Evolutionary conservation across 2,329 filamentous ascomycete species (phyloP).

Genomic region (Aspergillus brunneoviolaceus): DNA sequence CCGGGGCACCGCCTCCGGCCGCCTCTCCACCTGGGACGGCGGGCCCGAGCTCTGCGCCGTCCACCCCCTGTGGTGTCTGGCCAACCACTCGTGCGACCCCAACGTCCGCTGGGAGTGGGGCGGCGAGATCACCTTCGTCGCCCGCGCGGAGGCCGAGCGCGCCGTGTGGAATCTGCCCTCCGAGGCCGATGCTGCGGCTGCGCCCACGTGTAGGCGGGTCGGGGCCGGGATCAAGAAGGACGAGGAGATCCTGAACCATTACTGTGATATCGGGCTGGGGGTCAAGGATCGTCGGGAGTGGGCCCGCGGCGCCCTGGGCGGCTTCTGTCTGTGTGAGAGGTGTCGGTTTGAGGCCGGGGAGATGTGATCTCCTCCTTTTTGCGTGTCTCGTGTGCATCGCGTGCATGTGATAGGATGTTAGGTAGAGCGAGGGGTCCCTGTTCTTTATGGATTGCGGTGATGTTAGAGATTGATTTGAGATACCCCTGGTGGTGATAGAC

Average conservation of each 20-base stretch:
- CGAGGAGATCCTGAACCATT: constrained; percentile 89
- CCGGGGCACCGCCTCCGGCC: constrained; percentile 84
- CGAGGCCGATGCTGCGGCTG: constrained; percentile 9
- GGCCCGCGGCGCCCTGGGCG: constrained; percentile 83
- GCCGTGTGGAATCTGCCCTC: constrained; percentile 33
- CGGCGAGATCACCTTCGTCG: constrained; percentile 42
- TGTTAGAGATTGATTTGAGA: constrained; percentile 1
- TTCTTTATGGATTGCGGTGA: not conserved
- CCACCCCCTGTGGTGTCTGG: constrained; percentile 92
- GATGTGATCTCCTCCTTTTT: not conserved
- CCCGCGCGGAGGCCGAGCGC: constrained; percentile 33
- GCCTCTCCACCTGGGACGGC: constrained; percentile 72
- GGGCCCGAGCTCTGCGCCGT: constrained; percentile 90
- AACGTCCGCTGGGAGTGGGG: constrained; percentile 96
- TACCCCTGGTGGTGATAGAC: not conserved
- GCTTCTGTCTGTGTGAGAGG: constrained; percentile 80
- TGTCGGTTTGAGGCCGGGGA: constrained; percentile 69
- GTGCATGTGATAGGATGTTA: too few species aligned
- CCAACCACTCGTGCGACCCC: constrained; percentile 94
- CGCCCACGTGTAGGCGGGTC: constrained; percentile 45
- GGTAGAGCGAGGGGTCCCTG: too few species aligned
- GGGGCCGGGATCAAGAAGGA: constrained; percentile 61
- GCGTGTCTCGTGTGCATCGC: too few species aligned
- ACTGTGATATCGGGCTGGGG: constrained; percentile 79
- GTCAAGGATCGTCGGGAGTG: constrained; percentile 84